Percentiles rank a stretch among this genome's conserved stretches.
Evolutionary conservation across 2,329 filamentous ascomycete species (phyloP).

Genomic region (Torrubiella hemipterigena): DNA sequence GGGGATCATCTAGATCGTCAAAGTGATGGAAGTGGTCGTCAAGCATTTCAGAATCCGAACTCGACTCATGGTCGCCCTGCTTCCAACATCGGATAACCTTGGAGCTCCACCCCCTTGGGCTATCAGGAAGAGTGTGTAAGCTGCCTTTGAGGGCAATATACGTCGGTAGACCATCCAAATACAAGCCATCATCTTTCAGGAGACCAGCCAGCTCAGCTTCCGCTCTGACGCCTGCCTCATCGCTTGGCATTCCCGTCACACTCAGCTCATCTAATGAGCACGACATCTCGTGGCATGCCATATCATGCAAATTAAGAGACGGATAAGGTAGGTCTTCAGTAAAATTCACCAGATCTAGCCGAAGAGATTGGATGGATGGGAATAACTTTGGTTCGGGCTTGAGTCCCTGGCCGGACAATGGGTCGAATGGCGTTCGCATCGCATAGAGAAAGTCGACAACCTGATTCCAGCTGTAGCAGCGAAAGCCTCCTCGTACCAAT

Average conservation of each 20-base stretch:
- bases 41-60: conserved; percentile 13
- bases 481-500: conserved; percentile 37
- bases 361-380: conserved; percentile 32
- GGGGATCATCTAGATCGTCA: conserved; percentile 12
- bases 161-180: conserved; percentile 31
- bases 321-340: conserved; percentile 31
- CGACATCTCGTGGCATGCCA: conserved; percentile 41
- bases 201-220: conserved; percentile 36
- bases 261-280: conserved; percentile 40
- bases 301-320: conserved; percentile 35
- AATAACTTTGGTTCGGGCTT: conserved; percentile 29
- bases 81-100: conserved; percentile 35
- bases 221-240: conserved; percentile 34
- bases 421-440: conserved; percentile 37
- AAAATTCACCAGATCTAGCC: conserved; percentile 45
- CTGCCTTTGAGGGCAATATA: conserved; percentile 28
- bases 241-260: conserved; percentile 37
- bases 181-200: conserved; percentile 40
- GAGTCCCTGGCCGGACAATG: conserved; percentile 20
- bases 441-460: conserved; percentile 39
- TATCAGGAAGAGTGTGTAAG: conserved; percentile 26
- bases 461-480: conserved; percentile 42
- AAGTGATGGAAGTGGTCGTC: conserved; percentile 13
- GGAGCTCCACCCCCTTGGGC: conserved; percentile 25
- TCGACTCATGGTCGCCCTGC: conserved; percentile 12